Conservation (phyloP, 2,329 filamentous ascomycete genomes). For the Aspergillus sp. region DNA sequence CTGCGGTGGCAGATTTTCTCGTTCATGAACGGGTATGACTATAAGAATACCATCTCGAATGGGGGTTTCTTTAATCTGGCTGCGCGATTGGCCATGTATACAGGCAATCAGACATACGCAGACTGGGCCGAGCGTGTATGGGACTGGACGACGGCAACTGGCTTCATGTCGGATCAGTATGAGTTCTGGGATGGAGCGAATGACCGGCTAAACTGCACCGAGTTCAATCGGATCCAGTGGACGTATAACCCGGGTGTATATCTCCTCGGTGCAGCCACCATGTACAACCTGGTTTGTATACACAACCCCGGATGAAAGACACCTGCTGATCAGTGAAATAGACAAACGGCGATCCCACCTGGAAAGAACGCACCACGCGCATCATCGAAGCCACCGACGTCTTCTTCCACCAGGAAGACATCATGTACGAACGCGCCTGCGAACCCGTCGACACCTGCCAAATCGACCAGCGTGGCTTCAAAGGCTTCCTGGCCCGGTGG, state of each 20-base stretch:
- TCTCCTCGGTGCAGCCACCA: slow-evolving; percentile 51
- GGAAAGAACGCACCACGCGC: slow-evolving; percentile 46
- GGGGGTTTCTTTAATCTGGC: slow-evolving; percentile 29
- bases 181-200: slow-evolving; percentile 54
- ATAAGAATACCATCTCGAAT: slow-evolving; percentile 31
- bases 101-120: slow-evolving; percentile 25
- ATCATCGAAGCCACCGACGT: slow-evolving; percentile 52
- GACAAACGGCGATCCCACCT: slow-evolving; percentile 42
- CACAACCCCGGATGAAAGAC: neutral
- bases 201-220: slow-evolving; percentile 46
- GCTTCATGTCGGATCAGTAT: slow-evolving; percentile 47
- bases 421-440: slow-evolving; percentile 59
- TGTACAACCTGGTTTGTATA: slow-evolving; percentile 49
- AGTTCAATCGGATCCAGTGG: slow-evolving; percentile 52
- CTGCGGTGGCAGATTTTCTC: slow-evolving; percentile 43
- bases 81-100: slow-evolving; percentile 25
- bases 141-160: slow-evolving; percentile 51
- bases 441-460: slow-evolving; percentile 53
- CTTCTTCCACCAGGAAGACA: slow-evolving; percentile 46
- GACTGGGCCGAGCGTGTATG: slow-evolving; percentile 66
- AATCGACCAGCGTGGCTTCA: slow-evolving; percentile 62
- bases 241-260: slow-evolving; percentile 54
- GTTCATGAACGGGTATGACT: slow-evolving; percentile 28
- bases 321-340: slow-evolving; percentile 4
- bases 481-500: slow-evolving; percentile 61